Evolutionary conservation across 805 yeast species (phyloP).

Genomic region (Ogataea zsoltii): DNA sequence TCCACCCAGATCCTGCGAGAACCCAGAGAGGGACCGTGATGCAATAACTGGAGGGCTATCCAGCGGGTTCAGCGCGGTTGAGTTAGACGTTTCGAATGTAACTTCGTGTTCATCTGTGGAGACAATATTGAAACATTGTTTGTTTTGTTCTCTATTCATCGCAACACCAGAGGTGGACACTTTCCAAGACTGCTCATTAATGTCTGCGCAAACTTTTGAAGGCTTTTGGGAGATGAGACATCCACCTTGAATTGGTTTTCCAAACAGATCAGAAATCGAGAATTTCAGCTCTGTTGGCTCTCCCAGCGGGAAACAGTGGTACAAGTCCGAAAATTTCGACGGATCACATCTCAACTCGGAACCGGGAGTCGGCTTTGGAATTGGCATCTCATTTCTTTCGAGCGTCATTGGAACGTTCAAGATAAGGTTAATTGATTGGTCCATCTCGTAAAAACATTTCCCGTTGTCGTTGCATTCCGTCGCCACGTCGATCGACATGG

Average conservation of each 20-base stretch:
- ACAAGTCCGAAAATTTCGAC: slow-evolving; percentile 55
- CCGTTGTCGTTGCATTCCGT: slow-evolving; percentile 48
- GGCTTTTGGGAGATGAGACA: slow-evolving; percentile 53
- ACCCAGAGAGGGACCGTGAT: slow-evolving; percentile 86
- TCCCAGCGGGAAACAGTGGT: slow-evolving; percentile 78
- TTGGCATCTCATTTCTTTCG: slow-evolving; percentile 63
- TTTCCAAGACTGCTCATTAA: slow-evolving; percentile 47
- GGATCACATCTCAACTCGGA: slow-evolving; percentile 73
- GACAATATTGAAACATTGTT: slow-evolving; percentile 27
- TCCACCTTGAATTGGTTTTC: slow-evolving; percentile 63
- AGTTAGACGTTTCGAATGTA: slow-evolving; percentile 44
- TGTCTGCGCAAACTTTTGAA: slow-evolving; percentile 45
- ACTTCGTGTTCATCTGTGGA: slow-evolving; percentile 37
- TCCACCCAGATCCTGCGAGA: slow-evolving; percentile 90
- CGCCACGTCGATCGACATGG: slow-evolving; percentile 81
- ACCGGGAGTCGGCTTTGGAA: slow-evolving; percentile 79
- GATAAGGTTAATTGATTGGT: slow-evolving; percentile 69
- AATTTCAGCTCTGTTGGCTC: slow-evolving; percentile 49
- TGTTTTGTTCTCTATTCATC: slow-evolving; percentile 3
- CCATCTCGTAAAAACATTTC: slow-evolving; percentile 53
- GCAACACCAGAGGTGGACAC: slow-evolving; percentile 8
- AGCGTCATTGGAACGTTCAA: slow-evolving; percentile 67
- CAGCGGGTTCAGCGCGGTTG: slow-evolving; percentile 41
- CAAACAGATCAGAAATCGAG: slow-evolving; percentile 67
- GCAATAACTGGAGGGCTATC: slow-evolving; percentile 64